These are phyloP conservation scores for Myxozyma monticola DNA, from an alignment of 805 yeast genomes.

Conservation along the genomic window DNA sequence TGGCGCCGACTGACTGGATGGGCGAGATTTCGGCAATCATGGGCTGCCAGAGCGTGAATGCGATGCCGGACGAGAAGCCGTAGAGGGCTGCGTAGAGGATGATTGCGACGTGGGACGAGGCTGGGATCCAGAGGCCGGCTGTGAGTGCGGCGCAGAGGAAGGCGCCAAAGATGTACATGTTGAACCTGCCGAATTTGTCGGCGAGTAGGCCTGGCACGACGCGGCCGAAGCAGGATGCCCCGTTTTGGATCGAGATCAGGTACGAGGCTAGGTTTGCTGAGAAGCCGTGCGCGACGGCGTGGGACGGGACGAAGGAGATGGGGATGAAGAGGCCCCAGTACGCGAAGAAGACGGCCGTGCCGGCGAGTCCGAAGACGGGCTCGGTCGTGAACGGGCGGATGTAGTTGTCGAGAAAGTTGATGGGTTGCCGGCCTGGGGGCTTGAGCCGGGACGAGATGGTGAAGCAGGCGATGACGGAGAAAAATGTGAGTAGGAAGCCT, in stretches of 20 bases:
- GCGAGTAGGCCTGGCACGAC: slow-evolving; percentile 51
- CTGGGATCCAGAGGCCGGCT: slow-evolving; percentile 41
- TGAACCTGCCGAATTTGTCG: slow-evolving; percentile 51
- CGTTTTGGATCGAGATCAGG: slow-evolving; percentile 39
- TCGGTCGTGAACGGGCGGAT: slow-evolving; percentile 34
- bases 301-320: slow-evolving; percentile 37
- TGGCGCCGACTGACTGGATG: slow-evolving; percentile 34
- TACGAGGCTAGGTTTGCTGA: slow-evolving; percentile 31
- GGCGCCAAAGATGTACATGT: slow-evolving; percentile 39
- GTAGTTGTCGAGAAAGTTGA: slow-evolving; percentile 11
- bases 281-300: slow-evolving; percentile 33
- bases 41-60: slow-evolving; percentile 39
- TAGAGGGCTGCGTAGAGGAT: slow-evolving; percentile 35
- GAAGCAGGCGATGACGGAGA: slow-evolving; percentile 32
- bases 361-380: slow-evolving; percentile 31
- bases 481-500: slow-evolving; percentile 46
- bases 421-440: slow-evolving; percentile 19
- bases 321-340: slow-evolving; percentile 39
- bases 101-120: slow-evolving; percentile 37
- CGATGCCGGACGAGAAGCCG: slow-evolving; percentile 40
- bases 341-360: slow-evolving; percentile 34
- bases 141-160: slow-evolving; percentile 35
- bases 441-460: slow-evolving; percentile 35
- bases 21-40: slow-evolving; percentile 37
- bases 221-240: slow-evolving; percentile 50